These are phyloP conservation scores for Ogataea angusta DNA, from an alignment of 805 yeast species.

Conservation along the genomic window DNA sequence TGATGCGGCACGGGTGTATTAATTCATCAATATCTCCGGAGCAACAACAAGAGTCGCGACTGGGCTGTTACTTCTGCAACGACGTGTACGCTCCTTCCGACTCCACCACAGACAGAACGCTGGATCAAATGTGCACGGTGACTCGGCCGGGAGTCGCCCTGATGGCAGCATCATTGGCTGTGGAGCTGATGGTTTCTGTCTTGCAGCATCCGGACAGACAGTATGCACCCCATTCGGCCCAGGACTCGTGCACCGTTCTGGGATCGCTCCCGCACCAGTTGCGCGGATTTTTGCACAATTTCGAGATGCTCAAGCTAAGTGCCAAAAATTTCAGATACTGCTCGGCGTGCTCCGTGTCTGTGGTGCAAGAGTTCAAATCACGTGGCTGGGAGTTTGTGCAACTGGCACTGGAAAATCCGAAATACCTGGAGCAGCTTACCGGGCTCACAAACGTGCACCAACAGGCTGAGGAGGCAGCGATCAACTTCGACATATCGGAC, in stretches of 20 bases:
- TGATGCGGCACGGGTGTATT: slow-evolving; percentile 83
- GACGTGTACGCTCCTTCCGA: slow-evolving; percentile 94
- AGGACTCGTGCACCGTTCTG: slow-evolving; percentile 38
- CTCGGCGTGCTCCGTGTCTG: slow-evolving; percentile 75
- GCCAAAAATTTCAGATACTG: slow-evolving; percentile 77
- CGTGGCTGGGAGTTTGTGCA: slow-evolving; percentile 82
- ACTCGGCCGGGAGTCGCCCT: slow-evolving; percentile 95
- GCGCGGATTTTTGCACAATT: slow-evolving; percentile 76
- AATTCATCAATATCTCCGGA: slow-evolving; percentile 22
- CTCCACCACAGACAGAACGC: slow-evolving; percentile 78
- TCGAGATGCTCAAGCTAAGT: slow-evolving; percentile 57
- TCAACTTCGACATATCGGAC: slow-evolving; percentile 38
- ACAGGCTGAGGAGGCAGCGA: slow-evolving; percentile 56
- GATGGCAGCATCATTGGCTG: slow-evolving; percentile 82
- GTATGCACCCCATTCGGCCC: slow-evolving; percentile 34
- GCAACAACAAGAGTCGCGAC: slow-evolving; percentile 33
- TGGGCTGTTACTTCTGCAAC: slow-evolving; percentile 95
- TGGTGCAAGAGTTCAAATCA: slow-evolving; percentile 47
- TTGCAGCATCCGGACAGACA: slow-evolving; percentile 62
- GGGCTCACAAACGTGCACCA: slow-evolving; percentile 75
- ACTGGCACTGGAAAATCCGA: slow-evolving; percentile 61
- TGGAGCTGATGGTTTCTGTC: slow-evolving; percentile 72
- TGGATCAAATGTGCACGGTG: slow-evolving; percentile 98
- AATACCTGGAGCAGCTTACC: slow-evolving; percentile 69
- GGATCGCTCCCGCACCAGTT: slow-evolving; percentile 88